Percentiles rank a stretch among this genome's conserved stretches.
Conservation (phyloP, 1,284 basidiomycete genomes). For the Ganoderma sinense region DNA sequence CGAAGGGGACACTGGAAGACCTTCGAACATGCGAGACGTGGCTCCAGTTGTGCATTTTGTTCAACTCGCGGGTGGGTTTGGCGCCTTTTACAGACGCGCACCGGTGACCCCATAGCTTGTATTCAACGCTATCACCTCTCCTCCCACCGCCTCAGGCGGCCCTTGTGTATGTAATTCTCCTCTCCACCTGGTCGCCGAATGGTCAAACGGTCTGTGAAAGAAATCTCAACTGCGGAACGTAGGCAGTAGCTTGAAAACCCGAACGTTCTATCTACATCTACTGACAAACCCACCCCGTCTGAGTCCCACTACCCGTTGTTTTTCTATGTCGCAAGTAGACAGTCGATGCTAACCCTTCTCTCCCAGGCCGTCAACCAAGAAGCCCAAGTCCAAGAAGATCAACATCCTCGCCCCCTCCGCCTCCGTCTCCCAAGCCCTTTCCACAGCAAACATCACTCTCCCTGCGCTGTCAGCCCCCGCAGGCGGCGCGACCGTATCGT, state of each 20-base stretch:
- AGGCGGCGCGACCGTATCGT: slow-evolving; percentile 21
- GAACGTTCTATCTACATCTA: not conserved
- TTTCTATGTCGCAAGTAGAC: not conserved
- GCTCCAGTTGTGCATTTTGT: slow-evolving; percentile 1
- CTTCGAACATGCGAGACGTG: too few species aligned
- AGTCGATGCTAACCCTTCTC: not conserved
- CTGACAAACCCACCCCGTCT: too few species aligned
- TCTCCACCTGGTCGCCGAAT: too few species aligned
- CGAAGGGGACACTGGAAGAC: slow-evolving; percentile 7
- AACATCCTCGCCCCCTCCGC: slow-evolving; percentile 41
- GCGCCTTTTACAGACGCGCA: too few species aligned
- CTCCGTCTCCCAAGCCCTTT: slow-evolving; percentile 42
- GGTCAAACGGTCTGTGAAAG: too few species aligned
- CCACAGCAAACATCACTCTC: slow-evolving; percentile 37
- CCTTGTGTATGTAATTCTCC: too few species aligned
- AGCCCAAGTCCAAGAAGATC: slow-evolving; percentile 70
- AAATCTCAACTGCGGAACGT: too few species aligned
- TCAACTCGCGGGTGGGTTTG: slow-evolving; percentile 11
- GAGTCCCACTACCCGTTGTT: not conserved
- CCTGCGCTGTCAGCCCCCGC: slow-evolving; percentile 32
- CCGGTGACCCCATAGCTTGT: too few species aligned
- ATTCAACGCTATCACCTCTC: too few species aligned
- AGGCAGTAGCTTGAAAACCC: too few species aligned
- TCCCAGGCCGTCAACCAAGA: slow-evolving; percentile 59
- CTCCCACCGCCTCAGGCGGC: too few species aligned